phyloP scores from a whole-genome alignment of 345 rosid genomes.

The Jatropha curcas region DNA sequence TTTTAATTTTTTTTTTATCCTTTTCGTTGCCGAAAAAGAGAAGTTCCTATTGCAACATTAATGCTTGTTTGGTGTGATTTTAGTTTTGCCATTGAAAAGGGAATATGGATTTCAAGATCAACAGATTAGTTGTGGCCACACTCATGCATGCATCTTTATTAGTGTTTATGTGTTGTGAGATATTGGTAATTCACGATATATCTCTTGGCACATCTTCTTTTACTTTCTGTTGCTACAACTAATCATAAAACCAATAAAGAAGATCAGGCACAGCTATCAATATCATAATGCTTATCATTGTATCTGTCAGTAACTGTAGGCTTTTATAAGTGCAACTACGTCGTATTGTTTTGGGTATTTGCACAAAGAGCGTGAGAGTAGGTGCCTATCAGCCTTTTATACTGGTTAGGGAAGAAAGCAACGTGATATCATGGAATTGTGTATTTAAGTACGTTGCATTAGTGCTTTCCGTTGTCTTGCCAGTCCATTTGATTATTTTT shows the following conservation, averaged over 20 bases:
- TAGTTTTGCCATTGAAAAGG: constrained; percentile 27
- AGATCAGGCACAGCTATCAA: not conserved
- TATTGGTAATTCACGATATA: not conserved
- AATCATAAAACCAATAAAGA: not conserved
- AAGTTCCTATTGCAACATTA: constrained; percentile 19
- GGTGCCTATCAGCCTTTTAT: too few species aligned
- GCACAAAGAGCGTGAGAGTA: too few species aligned
- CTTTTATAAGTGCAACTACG: too few species aligned
- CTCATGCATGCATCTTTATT: not conserved
- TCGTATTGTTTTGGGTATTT: too few species aligned
- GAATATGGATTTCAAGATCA: constrained; percentile 13
- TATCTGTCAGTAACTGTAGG: too few species aligned
- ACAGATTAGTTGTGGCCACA: not conserved
- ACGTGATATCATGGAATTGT: too few species aligned
- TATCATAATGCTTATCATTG: too few species aligned
- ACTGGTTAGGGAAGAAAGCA: too few species aligned
- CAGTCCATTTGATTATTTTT: too few species aligned
- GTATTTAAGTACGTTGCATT: too few species aligned
- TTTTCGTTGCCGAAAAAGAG: not conserved
- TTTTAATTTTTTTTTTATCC: not conserved
- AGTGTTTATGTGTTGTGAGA: not conserved
- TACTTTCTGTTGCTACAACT: not conserved
- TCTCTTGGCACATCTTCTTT: not conserved
- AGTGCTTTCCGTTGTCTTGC: too few species aligned
- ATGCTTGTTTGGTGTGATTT: constrained; percentile 33